phyloP scores from a whole-genome alignment of 2,329 filamentous ascomycete genomes.

The Penicillium sp. region DNA sequence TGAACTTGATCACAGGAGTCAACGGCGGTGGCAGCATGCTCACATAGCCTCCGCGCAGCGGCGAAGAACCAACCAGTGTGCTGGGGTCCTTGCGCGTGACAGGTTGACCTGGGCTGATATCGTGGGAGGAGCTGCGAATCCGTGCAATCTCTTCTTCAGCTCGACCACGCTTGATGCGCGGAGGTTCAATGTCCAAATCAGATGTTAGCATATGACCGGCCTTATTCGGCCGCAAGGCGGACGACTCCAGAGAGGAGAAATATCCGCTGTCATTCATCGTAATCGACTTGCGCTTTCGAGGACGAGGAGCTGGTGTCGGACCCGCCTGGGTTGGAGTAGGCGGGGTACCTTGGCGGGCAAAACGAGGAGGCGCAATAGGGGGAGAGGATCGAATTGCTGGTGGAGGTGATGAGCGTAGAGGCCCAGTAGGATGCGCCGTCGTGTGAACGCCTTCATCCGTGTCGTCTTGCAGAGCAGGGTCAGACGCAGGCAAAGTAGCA shows the following conservation, averaged over 20 bases:
- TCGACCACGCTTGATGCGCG: conserved; percentile 79
- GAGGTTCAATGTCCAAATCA: conserved; percentile 71
- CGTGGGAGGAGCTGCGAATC: conserved; percentile 86
- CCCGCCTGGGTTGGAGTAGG: conserved; percentile 69
- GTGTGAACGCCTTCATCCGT: conserved; percentile 44
- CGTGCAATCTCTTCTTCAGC: conserved; percentile 96
- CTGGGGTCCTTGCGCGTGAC: conserved; percentile 43
- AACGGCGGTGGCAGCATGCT: conserved; percentile 71
- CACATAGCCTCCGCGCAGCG: conserved; percentile 58
- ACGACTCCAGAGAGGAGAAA: conserved; percentile 94
- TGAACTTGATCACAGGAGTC: conserved; percentile 82
- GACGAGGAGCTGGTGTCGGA: conserved; percentile 64
- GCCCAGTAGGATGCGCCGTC: conserved; percentile 21
- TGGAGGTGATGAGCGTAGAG: conserved; percentile 49
- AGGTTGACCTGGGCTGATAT: conserved; percentile 68
- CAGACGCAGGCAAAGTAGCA: conserved; percentile 73
- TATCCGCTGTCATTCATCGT: conserved; percentile 94
- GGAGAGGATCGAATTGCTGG: conserved; percentile 82
- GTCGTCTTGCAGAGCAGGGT: conserved; percentile 60
- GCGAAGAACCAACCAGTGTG: conserved; percentile 62
- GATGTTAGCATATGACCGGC: conserved; percentile 68
- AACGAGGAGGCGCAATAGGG: conserved; percentile 64
- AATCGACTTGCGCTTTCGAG: conserved; percentile 73
- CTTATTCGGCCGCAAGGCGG: conserved; percentile 71
- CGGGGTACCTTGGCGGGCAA: conserved; percentile 64